Evolutionary conservation across 2,329 filamentous ascomycete genomes (phyloP).

Genomic region (Penicillium sp.): DNA sequence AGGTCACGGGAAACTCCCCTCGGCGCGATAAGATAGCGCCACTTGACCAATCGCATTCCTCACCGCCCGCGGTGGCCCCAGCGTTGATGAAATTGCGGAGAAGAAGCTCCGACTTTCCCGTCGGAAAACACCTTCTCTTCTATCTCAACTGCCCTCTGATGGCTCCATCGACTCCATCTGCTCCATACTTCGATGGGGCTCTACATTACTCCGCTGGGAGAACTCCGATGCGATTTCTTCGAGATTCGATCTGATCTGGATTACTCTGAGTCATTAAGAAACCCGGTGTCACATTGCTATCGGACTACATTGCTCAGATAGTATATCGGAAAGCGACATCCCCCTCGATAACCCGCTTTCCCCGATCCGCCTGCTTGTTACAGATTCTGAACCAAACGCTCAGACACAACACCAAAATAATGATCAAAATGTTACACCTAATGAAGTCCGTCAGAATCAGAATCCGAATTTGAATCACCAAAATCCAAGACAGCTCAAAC

Average conservation of each 20-base stretch:
- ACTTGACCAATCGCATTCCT: background rate
- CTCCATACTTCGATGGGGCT: background rate
- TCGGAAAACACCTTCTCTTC: constrained; percentile 13
- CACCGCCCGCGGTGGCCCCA: background rate
- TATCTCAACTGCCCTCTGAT: background rate
- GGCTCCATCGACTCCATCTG: constrained; percentile 1
- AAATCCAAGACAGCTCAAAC: background rate
- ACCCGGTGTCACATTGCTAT: background rate
- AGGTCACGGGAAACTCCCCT: constrained; percentile 3
- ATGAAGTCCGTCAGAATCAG: constrained; percentile 7
- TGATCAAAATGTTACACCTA: constrained; percentile 37
- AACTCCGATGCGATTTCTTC: background rate
- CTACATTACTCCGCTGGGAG: background rate
- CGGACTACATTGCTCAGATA: constrained; percentile 12
- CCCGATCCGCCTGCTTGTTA: constrained; percentile 37
- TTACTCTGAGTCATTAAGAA: background rate
- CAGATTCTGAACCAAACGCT: constrained; percentile 35
- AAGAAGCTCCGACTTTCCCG: constrained; percentile 12
- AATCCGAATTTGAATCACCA: background rate
- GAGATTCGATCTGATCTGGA: background rate
- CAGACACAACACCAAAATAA: constrained; percentile 30
- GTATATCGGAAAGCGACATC: constrained; percentile 43
- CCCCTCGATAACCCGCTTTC: constrained; percentile 37
- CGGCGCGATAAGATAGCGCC: constrained; percentile 2
- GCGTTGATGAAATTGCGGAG: background rate